Evolutionary conservation across 2,329 filamentous ascomycete species (phyloP).

Genomic region (Epichloe sibirici): DNA sequence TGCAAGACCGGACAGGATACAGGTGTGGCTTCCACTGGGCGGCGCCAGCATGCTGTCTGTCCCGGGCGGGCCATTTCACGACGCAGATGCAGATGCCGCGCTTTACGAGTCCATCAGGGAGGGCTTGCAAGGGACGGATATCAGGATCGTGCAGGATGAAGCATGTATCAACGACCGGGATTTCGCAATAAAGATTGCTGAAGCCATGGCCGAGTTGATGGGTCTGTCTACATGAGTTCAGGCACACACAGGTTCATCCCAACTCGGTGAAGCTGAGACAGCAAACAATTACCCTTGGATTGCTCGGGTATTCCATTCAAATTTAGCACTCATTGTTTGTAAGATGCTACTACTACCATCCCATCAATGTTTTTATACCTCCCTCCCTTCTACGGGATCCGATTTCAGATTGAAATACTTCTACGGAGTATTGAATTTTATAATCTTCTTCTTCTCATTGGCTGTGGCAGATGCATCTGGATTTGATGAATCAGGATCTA

Average conservation of each 20-base stretch:
- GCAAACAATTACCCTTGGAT: too few species aligned
- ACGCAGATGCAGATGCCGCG: slow-evolving; percentile 28
- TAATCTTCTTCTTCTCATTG: too few species aligned
- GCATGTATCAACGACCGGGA: slow-evolving; percentile 41
- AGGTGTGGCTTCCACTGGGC: slow-evolving; percentile 46
- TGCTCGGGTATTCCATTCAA: too few species aligned
- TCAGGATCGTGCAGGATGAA: slow-evolving; percentile 36
- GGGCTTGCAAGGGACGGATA: slow-evolving; percentile 34
- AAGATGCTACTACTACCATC: too few species aligned
- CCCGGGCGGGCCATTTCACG: slow-evolving; percentile 39
- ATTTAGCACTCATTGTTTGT: too few species aligned
- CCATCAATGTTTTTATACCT: too few species aligned
- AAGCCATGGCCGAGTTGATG: slow-evolving; percentile 20
- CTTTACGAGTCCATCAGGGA: slow-evolving; percentile 40
- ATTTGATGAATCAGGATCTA: too few species aligned
- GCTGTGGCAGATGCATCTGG: too few species aligned
- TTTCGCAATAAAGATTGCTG: slow-evolving; percentile 36
- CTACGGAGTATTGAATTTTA: too few species aligned
- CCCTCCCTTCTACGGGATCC: too few species aligned
- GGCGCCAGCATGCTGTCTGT: slow-evolving; percentile 51
- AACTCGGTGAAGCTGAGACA: background rate
- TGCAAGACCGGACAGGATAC: slow-evolving; percentile 27
- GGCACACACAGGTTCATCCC: too few species aligned
- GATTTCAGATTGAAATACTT: too few species aligned
- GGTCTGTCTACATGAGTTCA: background rate